These are phyloP conservation scores for Melastoma malabathricum DNA, from an alignment of 345 rosid genomes.

Conservation along the genomic window DNA sequence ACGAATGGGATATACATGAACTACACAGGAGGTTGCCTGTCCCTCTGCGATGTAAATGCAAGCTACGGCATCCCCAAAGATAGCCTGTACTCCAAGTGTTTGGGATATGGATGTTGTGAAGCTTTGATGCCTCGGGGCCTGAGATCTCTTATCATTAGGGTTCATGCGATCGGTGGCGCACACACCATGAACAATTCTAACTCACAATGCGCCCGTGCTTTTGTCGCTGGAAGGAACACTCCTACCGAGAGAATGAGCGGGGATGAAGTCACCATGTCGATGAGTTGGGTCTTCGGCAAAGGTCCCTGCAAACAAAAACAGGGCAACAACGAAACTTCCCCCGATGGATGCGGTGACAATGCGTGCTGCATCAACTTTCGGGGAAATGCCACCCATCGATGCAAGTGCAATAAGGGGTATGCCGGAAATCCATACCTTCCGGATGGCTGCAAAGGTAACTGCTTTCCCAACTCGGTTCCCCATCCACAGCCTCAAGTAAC, in stretches of 20 bases:
- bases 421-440: slow-evolving; percentile 13
- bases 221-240: slow-evolving; percentile 3
- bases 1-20: slow-evolving; percentile 1
- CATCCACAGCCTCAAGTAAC: too few species aligned
- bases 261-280: slow-evolving; percentile 3
- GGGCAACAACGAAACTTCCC: neutral
- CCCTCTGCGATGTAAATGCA: slow-evolving; percentile 1
- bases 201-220: slow-evolving; percentile 6
- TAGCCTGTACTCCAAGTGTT: neutral
- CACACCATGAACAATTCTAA: neutral
- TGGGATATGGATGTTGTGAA: slow-evolving; percentile 12
- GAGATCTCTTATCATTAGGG: neutral
- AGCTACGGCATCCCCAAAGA: neutral
- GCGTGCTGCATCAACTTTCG: slow-evolving; percentile 4
- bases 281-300: slow-evolving; percentile 11
- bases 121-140: slow-evolving; percentile 9
- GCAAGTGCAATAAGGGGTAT: slow-evolving; percentile 1
- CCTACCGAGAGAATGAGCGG: neutral
- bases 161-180: neutral
- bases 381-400: slow-evolving; percentile 4
- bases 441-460: slow-evolving; percentile 12
- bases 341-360: slow-evolving; percentile 5
- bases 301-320: slow-evolving; percentile 5
- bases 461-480: too few species aligned
- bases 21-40: slow-evolving; percentile 7